Base-by-base conservation (phyloP, 805 yeast species). In the Starmera amethionina region DNA sequence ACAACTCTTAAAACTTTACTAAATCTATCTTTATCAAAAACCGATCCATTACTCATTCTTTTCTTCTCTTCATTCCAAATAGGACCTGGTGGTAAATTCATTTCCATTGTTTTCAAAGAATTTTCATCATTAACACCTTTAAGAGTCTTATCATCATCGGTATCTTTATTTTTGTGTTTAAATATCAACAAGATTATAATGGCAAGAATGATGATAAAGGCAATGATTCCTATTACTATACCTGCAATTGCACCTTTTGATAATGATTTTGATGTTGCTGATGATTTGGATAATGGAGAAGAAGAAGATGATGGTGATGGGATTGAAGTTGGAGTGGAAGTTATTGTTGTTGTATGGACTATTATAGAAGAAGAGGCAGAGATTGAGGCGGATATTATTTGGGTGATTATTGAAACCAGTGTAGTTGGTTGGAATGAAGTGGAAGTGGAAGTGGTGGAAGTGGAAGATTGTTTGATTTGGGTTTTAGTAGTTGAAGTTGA, bases 211-310 rank as follows among this genome's bases (percentile, higher is more conserved):
- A 60, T 56, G 0, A 68, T 53, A 43, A 78, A 81, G 16, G 55
- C 63, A 10, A 75, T 60, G 7, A 64, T 66, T 25, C 81, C 82
- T 32, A 73, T 62, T n/a, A 73, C 81, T 25, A 76, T 70, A 36
- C 82, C 82, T 9, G 78, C 81, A 40, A 75, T 74, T 16, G 79
- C 78, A 14, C 82, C 82, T 30, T 52, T 59, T 36, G 45, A 47
- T 36, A 46, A 30, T 3, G 39, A 41, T 25, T 6, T 34, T n/a
- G 10, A n/a, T 10, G 15, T 2, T 13, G 27, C 8, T 11, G 25
- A 16, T 11, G 25, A 16, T 12, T 33, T 38, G 7, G 27, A 22
- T 7, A 22, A 3, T 6, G 27, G 9, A 5, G 6, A 37, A 12
- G 41, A 16, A 6, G 38, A 37, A 12, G 41, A 16, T 2, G 38